Evolutionary conservation across 2,329 filamentous ascomycete species (phyloP).

Genomic region (Xylaria sp.): DNA sequence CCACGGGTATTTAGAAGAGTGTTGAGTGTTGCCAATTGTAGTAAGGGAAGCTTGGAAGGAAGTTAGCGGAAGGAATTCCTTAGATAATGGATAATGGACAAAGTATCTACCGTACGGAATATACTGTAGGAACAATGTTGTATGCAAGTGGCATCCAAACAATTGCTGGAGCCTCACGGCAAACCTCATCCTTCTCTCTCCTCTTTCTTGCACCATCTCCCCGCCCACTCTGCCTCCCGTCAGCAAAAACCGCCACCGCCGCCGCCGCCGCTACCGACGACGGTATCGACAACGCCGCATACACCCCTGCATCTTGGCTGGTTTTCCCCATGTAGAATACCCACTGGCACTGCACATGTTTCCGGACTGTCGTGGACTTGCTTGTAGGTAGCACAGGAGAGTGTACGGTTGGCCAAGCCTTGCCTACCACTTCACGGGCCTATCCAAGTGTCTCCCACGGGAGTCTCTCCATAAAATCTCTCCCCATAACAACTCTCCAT

Average conservation of each 20-base stretch:
- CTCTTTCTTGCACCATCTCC: too few relatives aligned
- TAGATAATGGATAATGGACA: neutral
- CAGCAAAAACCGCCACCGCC: neutral
- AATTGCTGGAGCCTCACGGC: neutral
- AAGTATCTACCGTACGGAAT: neutral
- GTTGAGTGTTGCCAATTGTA: too few relatives aligned
- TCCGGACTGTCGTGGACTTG: neutral
- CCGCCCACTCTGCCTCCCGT: neutral
- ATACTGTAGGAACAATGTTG: too few relatives aligned
- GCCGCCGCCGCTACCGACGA: neutral
- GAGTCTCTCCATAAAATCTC: too few relatives aligned
- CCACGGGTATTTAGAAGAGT: too few relatives aligned
- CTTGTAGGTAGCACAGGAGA: neutral
- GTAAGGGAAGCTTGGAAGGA: too few relatives aligned
- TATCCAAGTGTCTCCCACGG: too few relatives aligned
- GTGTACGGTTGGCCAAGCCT: too few relatives aligned
- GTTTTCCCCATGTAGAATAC: neutral
- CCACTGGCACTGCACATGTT: neutral
- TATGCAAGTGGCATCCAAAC: slow-evolving; percentile 3
- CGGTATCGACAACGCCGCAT: neutral
- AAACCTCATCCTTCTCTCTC: neutral
- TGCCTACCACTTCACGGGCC: neutral
- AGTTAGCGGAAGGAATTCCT: neutral
- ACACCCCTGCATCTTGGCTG: too few relatives aligned
- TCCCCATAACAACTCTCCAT: too few relatives aligned